These are phyloP conservation scores for Canavalia gladiata DNA, from an alignment of 306 rosid species.

Conservation along the genomic window DNA sequence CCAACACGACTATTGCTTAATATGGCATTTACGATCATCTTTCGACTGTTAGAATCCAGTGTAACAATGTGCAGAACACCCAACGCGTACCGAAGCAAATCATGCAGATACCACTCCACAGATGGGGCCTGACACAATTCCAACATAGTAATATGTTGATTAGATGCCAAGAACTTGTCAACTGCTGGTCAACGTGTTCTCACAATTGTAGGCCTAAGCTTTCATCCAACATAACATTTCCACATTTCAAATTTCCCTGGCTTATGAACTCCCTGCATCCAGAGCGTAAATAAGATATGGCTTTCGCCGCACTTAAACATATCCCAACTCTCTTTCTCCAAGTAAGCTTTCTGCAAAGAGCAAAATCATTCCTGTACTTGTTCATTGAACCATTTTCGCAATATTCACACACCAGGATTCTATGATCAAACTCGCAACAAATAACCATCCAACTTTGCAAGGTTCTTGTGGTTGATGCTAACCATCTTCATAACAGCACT, in stretches of 20 bases:
- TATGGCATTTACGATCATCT: slow-evolving; percentile 85
- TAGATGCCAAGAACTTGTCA: slow-evolving; percentile 79
- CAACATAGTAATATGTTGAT: slow-evolving; percentile 90
- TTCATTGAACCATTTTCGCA: slow-evolving; percentile 68
- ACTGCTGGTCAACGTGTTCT: slow-evolving; percentile 90
- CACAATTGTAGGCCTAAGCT: slow-evolving; percentile 80
- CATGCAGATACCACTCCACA: slow-evolving; percentile 91
- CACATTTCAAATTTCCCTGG: slow-evolving; percentile 74
- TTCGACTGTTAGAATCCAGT: slow-evolving; percentile 90
- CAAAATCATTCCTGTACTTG: slow-evolving; percentile 59
- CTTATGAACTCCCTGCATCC: slow-evolving; percentile 75
- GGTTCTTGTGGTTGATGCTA: slow-evolving; percentile 72
- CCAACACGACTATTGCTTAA: slow-evolving; percentile 93
- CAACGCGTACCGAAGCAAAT: slow-evolving; percentile 95
- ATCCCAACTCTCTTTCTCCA: slow-evolving; percentile 77
- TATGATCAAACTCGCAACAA: slow-evolving; percentile 69
- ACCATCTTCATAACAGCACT: slow-evolving; percentile 61
- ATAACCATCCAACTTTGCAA: slow-evolving; percentile 75
- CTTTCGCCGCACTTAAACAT: slow-evolving; percentile 69
- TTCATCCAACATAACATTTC: slow-evolving; percentile 69
- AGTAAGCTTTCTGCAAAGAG: slow-evolving; percentile 64
- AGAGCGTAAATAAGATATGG: slow-evolving; percentile 71
- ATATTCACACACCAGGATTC: slow-evolving; percentile 67
- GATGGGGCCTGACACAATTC: slow-evolving; percentile 99
- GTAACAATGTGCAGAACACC: slow-evolving; percentile 96